Conservation (phyloP, 805 yeast species). For the Hemisphaericaspora nanyangensis region DNA sequence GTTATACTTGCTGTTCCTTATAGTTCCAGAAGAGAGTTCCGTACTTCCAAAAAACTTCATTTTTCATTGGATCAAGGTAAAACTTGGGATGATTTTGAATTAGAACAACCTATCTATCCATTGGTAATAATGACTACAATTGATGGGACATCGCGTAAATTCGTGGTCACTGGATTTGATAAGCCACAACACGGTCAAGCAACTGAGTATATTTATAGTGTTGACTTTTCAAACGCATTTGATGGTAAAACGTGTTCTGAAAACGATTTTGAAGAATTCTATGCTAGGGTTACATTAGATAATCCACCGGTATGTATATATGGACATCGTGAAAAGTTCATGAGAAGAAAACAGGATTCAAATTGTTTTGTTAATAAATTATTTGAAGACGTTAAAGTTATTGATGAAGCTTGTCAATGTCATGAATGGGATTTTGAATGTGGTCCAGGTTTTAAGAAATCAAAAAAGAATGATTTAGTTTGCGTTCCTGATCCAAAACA, state of each 20-base stretch:
- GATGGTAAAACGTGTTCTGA: slow-evolving; percentile 41
- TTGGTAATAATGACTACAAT: slow-evolving; percentile 49
- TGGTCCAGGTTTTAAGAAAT: slow-evolving; percentile 40
- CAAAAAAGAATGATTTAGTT: slow-evolving; percentile 25
- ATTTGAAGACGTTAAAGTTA: slow-evolving; percentile 43
- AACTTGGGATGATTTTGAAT: slow-evolving; percentile 52
- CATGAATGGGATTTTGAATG: slow-evolving; percentile 69
- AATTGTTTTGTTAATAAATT: slow-evolving; percentile 55
- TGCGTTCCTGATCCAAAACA: slow-evolving; percentile 43
- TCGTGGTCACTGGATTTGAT: slow-evolving; percentile 47
- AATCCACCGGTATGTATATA: slow-evolving; percentile 50
- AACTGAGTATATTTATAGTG: slow-evolving; percentile 24
- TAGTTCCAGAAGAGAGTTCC: too few species aligned
- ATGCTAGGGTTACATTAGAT: slow-evolving; percentile 40
- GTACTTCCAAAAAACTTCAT: slow-evolving; percentile 13
- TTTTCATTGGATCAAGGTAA: slow-evolving; percentile 74
- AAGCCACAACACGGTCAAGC: slow-evolving; percentile 9
- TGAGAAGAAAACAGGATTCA: slow-evolving; percentile 61
- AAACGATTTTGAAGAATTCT: slow-evolving; percentile 64
- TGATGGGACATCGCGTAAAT: slow-evolving; percentile 66
- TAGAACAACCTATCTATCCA: slow-evolving; percentile 44
- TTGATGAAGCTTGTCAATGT: slow-evolving; percentile 62
- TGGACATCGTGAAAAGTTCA: slow-evolving; percentile 64
- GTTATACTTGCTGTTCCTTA: slow-evolving; percentile 62
- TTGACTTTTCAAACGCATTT: slow-evolving; percentile 60